Evolutionary conservation across 306 rosid species (phyloP), one percentile per base, ranked within the genome.

Genomic region (Prunus mongolica): DNA sequence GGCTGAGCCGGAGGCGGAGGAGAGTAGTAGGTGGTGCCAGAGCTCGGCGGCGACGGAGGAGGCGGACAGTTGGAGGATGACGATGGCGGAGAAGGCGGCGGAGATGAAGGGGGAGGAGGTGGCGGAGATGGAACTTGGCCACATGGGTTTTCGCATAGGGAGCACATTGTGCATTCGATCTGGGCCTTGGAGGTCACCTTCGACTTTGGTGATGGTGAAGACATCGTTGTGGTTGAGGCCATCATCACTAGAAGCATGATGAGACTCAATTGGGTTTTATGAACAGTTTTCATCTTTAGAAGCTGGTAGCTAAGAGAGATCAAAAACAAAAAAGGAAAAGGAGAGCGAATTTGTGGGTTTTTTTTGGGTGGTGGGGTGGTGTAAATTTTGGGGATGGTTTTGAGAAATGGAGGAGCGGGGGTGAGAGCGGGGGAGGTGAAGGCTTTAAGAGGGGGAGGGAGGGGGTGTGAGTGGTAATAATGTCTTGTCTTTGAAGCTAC

Each of bases 81-180:
- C 2, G 80, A 46, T 0, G 67, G 19, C 50, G 90, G 22, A 15
- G 85, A 82, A 0, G 87, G 81, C 0, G 77, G 25, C 25, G 90
- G 22, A n/a, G 85, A 81, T 0, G 87, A 76, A 0, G 77, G 79
- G 0, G 88, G 84, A 5, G 91, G 85, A 0, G 91, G 78, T 15
- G 85, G 97, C 11, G 96, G 98, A 0, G 98, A 85, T 0, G 78
- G 76, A 28, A 69, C 69, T 76, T 64, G 81, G 74, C 78, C 57
- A 50, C 99, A 96, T 13, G 99, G 98, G 76, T 96, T 92, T 32
- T 89, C 81, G 69, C 99, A 96, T 6, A 89, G 77, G 1, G 96
- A 64, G 85, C 99, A 96, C 98, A 92, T 92, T 79, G 97, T 93
- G 87, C 99, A 96, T 74, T 86, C 85, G 89, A 90, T 89, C 91